These are phyloP conservation scores for Calonectria naviculata DNA, from an alignment of 2,329 filamentous ascomycete species.

Conservation along the genomic window DNA sequence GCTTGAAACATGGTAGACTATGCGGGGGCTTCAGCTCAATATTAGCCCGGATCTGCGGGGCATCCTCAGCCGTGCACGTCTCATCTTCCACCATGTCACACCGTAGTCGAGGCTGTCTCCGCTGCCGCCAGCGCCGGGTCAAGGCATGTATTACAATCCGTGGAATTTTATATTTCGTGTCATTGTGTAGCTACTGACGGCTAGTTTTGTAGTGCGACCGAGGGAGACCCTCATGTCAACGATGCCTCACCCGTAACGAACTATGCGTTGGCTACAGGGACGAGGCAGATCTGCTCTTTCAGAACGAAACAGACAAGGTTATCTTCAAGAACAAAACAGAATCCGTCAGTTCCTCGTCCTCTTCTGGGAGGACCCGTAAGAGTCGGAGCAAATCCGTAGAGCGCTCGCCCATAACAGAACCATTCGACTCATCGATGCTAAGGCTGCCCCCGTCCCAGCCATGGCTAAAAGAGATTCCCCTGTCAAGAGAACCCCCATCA, in stretches of 20 bases:
- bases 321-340: slow-evolving; percentile 28
- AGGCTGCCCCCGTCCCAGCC: slow-evolving; percentile 23
- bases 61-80: slow-evolving; percentile 4
- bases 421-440: not conserved
- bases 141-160: slow-evolving; percentile 26
- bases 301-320: slow-evolving; percentile 48
- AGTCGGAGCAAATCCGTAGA: slow-evolving; percentile 31
- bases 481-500: not conserved
- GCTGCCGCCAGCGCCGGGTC: slow-evolving; percentile 45
- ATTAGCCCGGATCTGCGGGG: slow-evolving; percentile 17
- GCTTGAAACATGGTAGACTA: not conserved
- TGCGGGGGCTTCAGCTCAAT: not conserved
- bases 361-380: slow-evolving; percentile 5
- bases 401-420: not conserved
- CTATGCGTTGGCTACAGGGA: slow-evolving; percentile 52
- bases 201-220: slow-evolving; percentile 43
- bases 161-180: too few relatives aligned
- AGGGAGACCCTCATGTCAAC: slow-evolving; percentile 47
- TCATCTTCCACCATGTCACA: slow-evolving; percentile 33
- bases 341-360: slow-evolving; percentile 16
- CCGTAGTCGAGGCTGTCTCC: slow-evolving; percentile 46
- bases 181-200: not conserved
- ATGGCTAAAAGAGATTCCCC: slow-evolving; percentile 36
- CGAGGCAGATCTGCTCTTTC: slow-evolving; percentile 49
- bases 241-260: slow-evolving; percentile 50